phyloP scores from a whole-genome alignment of 257 asterid genomes.

The Misopates orontium region DNA sequence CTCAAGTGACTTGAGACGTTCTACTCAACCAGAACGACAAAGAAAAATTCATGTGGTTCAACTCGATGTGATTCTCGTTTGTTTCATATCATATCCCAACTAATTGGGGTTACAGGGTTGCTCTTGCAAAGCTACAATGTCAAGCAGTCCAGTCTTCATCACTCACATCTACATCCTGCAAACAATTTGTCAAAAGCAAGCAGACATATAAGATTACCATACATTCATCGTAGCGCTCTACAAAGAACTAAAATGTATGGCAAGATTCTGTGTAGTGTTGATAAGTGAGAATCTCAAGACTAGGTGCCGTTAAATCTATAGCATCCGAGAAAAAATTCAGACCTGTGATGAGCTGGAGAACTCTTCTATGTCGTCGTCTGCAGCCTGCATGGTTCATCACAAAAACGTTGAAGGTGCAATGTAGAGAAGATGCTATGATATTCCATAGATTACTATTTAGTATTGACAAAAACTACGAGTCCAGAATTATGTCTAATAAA shows the following conservation, averaged over 20 bases:
- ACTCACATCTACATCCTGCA: conserved; percentile 56
- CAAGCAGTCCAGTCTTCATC: conserved; percentile 68
- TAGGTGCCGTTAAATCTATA: background rate
- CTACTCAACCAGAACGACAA: no score
- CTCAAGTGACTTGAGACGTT: no score
- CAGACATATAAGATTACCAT: background rate
- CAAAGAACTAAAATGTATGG: background rate
- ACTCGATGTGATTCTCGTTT: no score
- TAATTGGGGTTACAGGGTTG: no score
- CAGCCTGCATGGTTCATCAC: conserved; percentile 40
- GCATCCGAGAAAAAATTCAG: conserved; percentile 17
- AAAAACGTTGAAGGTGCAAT: background rate
- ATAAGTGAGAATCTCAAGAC: background rate
- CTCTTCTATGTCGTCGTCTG: conserved; percentile 64
- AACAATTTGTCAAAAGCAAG: conserved; percentile 9
- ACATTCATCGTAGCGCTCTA: background rate
- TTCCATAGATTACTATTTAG: no score
- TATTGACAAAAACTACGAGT: no score
- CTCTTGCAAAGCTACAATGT: conserved; percentile 22
- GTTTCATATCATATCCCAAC: no score
- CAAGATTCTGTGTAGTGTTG: conserved; percentile 10
- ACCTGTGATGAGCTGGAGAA: conserved; percentile 66
- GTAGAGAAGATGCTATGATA: no score
- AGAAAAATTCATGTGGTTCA: no score
- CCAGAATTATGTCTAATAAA: background rate